Base-by-base conservation (phyloP, 225 moss, liverwort and hornwort genomes). In the Physcomitrium patens region DNA sequence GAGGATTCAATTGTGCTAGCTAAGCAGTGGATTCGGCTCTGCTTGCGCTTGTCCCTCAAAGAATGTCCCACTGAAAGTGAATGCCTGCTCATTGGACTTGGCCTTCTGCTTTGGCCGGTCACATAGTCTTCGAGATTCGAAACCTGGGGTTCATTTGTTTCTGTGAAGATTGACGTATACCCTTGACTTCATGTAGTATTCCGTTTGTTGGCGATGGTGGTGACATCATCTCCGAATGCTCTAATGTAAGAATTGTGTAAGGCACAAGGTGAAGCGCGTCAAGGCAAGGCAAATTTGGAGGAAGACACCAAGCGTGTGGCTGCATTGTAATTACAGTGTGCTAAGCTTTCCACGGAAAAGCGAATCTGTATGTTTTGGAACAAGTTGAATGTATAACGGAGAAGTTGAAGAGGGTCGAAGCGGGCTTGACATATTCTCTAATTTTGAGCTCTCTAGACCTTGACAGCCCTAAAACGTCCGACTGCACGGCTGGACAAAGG, bases 401-500 rank as follows among this genome's bases (percentile, higher is more conserved):
- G 12, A 65, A 78, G 19, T 37, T 81, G 46, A 72, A 68, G 58
- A 65, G 69, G 67, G 72, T 73, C 0, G 83, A 80, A 52, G 81
- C 75, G 19, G 53, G 68, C 22, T 62, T 50, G n/a, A 41, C 56
- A 27, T 60, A 10, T 63, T 56, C 60, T 26, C 63, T 63, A 57
- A 70, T 60, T 67, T 71, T 65, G 37, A 44, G 10, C 56, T 6
- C 37, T 43, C 58, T 22, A 14, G 81, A 73, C 28, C 42, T 77
- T 42, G 77, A 69, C 46, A 81, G 81, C 54, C 81, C 81, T 56
- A 78, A 68, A 64, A 63, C 78, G 55, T 78, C 81, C 14, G 81
- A 81, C 23, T 74, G 80, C 57, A 77, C 80, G 47, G 84, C 77
- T 77, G 84, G 80, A 55, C 84, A 84, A 67, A 70, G n/a, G 41